A percentile compares a stretch with the other conserved stretches of the same genome.
These are phyloP conservation scores for Eucalyptus marginata DNA, from an alignment of 345 rosid genomes.

Conservation along the genomic window DNA sequence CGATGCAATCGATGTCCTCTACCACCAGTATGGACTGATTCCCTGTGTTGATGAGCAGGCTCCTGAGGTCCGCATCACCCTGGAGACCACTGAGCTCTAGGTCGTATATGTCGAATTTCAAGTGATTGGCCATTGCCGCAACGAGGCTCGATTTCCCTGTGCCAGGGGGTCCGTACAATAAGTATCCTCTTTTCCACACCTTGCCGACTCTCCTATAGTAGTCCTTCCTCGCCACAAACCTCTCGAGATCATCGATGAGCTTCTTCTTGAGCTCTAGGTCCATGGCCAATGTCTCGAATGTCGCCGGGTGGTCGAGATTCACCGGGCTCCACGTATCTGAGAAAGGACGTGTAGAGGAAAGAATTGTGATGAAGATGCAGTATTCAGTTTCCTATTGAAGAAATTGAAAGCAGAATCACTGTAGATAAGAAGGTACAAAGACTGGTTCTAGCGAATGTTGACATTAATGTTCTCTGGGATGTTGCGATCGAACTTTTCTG, in stretches of 20 bases:
- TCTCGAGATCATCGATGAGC: neutral
- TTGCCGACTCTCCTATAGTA: neutral
- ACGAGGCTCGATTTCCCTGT: constrained; percentile 5
- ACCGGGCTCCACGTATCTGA: constrained; percentile 38
- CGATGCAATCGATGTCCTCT: constrained; percentile 8
- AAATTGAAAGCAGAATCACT: neutral
- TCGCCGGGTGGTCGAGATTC: constrained; percentile 15
- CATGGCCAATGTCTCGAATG: constrained; percentile 1
- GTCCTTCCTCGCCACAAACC: neutral
- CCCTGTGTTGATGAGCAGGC: neutral
- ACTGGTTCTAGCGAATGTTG: neutral
- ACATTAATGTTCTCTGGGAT: neutral
- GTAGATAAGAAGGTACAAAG: neutral
- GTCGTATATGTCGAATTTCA: constrained; percentile 4
- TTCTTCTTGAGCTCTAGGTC: neutral
- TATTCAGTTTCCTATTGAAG: neutral
- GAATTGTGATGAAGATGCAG: neutral
- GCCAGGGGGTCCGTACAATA: constrained; percentile 4
- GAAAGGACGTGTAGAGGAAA: neutral
- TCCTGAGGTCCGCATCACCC: neutral
- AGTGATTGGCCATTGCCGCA: constrained; percentile 7
- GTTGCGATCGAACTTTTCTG: neutral
- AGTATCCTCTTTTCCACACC: constrained; percentile 10
- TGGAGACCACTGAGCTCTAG: neutral
- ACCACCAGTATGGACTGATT: constrained; percentile 5